These are phyloP conservation scores for Claviceps capensis DNA, from an alignment of 2,329 filamentous ascomycete genomes.

Conservation along the genomic window DNA sequence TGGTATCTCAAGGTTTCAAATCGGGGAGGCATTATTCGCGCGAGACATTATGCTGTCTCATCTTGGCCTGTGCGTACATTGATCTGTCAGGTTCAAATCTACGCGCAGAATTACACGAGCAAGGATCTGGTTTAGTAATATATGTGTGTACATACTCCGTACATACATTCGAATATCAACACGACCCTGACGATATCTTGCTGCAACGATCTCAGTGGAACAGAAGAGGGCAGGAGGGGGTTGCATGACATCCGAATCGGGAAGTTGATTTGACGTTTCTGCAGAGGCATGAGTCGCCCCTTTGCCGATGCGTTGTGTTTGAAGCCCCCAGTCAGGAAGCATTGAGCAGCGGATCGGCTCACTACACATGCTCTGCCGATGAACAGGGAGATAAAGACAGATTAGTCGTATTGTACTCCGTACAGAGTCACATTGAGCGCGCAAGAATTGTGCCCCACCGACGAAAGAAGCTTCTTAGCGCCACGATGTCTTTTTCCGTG, in stretches of 20 bases:
- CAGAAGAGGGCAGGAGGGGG: neutral
- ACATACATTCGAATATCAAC: neutral
- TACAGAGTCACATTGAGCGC: too few species aligned
- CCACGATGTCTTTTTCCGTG: neutral
- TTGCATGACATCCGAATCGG: conserved; percentile 1
- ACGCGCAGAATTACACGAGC: neutral
- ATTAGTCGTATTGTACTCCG: neutral
- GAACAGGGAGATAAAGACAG: neutral
- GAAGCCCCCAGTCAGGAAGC: neutral
- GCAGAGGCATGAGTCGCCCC: neutral
- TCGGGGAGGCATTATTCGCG: neutral
- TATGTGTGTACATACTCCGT: too few species aligned
- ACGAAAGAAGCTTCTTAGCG: neutral
- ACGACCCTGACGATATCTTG: neutral
- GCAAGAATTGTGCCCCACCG: neutral
- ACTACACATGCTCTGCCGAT: neutral
- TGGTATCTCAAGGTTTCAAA: neutral
- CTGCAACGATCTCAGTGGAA: neutral
- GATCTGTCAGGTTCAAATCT: neutral
- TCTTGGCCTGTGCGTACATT: neutral
- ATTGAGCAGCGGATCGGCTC: neutral
- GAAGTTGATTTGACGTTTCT: neutral
- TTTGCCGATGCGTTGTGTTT: neutral
- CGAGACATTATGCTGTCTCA: neutral
- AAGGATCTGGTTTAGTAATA: neutral